Base-by-base conservation (phyloP, 1,284 basidiomycete genomes). In the Afroboletus lepidellus region DNA sequence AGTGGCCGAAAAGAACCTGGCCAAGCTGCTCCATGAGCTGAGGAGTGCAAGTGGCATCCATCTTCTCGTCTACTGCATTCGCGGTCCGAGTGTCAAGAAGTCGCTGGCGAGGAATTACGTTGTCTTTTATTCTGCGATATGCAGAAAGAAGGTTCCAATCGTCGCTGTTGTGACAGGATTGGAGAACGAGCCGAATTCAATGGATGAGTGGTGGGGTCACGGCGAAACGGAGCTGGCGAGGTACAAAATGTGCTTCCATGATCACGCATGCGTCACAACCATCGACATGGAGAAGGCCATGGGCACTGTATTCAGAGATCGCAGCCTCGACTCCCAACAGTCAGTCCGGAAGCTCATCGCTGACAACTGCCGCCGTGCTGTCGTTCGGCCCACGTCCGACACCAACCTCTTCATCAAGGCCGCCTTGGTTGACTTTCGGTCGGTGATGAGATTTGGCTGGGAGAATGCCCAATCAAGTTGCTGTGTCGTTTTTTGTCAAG, bases 11-110 rank as follows among this genome's bases (percentile, higher is more conserved):
- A 65, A 46, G 39, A 57, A 48, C 18, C 34, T 71, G 16, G 50
- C 48, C 34, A 58, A 59, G 41, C 27, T 68, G 15, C 61, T 70
- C 30, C 65, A 41, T 20, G 61, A 67, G 7, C 54, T 70, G 46
- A 57, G 56, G 33, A 29, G 37, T 37, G 58, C 59, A 23, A 60
- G 60, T n/a, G 67, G 68, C 12, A 50, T 72, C 33, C 60, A 68
- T 38, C 65, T 70, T 16, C 60, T 70, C 15, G 55, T 72, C 41
- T 71, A 66, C 32, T 71, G 69, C 54, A 59, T 72, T 42, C 69
- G 69, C 13, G 66, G 61, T 18, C 46, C 60, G 8, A 55, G 58
- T 8, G 50, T 71, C 38, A 63, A 61, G 18, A 59, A 56, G 37
- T 56, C 58, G n/a, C 37, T 64, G 41, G 37, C 56, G n/a, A 59